Evolutionary conservation across 495 filamentous ascomycete species (phyloP), one percentile per base, ranked within the genome.

Genomic region (Melanomma pulvis-pyrius): DNA sequence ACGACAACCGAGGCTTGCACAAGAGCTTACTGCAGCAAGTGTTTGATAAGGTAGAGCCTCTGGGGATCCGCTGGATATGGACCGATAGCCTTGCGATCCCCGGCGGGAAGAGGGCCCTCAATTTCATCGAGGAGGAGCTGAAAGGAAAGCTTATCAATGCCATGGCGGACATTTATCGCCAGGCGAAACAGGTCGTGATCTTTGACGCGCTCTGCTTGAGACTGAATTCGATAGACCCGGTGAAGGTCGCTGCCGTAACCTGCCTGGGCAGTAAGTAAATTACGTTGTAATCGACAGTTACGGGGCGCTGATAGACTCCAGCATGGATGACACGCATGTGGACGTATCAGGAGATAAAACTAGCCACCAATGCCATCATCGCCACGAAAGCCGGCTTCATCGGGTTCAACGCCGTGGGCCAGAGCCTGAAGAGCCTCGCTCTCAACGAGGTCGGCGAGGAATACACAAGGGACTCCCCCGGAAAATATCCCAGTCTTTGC

Each of bases 281-380:
- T n/a, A n/a, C n/a, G n/a, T n/a, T 4, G 30, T 34, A 12, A 4
- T 34, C 12, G 12, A 12, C 5, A 4, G 4, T 34, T 34, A 34
- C 30, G 21, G 8, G 8, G 19, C 25, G 15, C 12, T 15, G 9
- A 53, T 5, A n/a, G 26, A 25, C 6, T 30, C 4, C 12, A 53
- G 50, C 50, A n/a, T 53, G 50, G 50, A 53, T 53, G 50, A 53
- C 50, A 6, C 3, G 50, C 4, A 53, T 53, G 50, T 53, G 50
- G 50, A 53, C 50, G 6, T 53, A 53, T n/a, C 50, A 53, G 25
- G 50, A 53, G 25, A 53, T 53, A 4, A 53, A 53, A 26, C 50
- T 53, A 53, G 50, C 50, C 4, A 53, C 25, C 15, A 53, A 53
- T 5, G 25, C 50, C 21, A 24, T 26, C 2, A 53, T 53, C 26